These are phyloP conservation scores for Brassica nigra DNA, from an alignment of 345 rosid species.

Conservation along the genomic window DNA sequence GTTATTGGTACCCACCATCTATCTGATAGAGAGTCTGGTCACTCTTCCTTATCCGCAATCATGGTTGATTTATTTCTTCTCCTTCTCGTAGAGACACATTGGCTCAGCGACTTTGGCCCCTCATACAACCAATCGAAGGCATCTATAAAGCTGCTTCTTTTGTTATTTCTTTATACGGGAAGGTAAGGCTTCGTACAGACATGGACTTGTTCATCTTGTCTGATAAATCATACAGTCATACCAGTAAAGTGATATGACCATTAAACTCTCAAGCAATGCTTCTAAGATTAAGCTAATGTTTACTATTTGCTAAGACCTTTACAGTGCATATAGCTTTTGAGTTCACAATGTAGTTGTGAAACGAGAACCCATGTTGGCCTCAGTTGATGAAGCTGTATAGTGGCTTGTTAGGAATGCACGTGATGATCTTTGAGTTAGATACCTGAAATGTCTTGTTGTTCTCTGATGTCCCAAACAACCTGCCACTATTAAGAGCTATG, in stretches of 20 bases:
- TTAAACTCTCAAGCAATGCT: background rate
- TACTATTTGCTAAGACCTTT: background rate
- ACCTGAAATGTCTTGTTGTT: background rate
- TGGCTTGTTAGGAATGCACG: background rate
- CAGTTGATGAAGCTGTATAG: background rate
- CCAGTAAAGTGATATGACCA: background rate
- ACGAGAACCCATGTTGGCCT: background rate
- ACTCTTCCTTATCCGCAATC: no score
- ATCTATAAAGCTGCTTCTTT: conserved; percentile 87
- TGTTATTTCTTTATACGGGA: conserved; percentile 87
- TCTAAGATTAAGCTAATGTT: background rate
- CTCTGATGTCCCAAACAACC: background rate
- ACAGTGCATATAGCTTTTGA: background rate
- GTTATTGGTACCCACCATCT: no score
- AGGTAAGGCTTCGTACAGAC: conserved; percentile 46
- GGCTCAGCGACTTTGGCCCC: conserved; percentile 75
- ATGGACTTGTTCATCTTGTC: background rate
- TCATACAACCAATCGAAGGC: conserved; percentile 77
- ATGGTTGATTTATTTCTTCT: no score
- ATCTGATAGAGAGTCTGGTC: no score
- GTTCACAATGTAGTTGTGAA: background rate
- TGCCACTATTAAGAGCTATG: conserved; percentile 60
- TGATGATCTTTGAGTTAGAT: background rate
- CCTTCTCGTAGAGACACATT: conserved; percentile 52
- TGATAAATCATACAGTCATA: background rate